Conservation (phyloP, 768 basidiomycete genomes). For the Boletus sensibilis region DNA sequence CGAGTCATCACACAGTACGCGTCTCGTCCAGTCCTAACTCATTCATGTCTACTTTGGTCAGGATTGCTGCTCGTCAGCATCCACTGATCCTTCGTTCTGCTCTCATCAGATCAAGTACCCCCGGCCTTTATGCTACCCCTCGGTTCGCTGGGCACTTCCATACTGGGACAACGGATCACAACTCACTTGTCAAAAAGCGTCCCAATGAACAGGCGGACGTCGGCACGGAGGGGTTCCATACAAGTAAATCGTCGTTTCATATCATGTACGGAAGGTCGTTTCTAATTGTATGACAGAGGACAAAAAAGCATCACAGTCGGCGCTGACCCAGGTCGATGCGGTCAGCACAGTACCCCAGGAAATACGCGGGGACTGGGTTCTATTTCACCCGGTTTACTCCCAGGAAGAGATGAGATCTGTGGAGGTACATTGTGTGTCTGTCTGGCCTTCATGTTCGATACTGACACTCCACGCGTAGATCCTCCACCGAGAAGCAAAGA, state of each 20-base stretch:
- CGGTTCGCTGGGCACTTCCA: constrained; percentile 22
- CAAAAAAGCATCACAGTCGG: constrained; percentile 15
- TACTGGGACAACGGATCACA: constrained; percentile 22
- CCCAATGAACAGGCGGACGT: constrained; percentile 22
- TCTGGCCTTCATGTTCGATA: not conserved
- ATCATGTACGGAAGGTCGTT: not conserved
- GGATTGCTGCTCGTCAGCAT: constrained; percentile 10
- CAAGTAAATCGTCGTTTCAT: constrained; percentile 19
- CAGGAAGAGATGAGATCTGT: constrained; percentile 69
- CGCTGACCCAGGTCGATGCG: constrained; percentile 35
- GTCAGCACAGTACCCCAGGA: constrained; percentile 55
- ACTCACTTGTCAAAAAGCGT: constrained; percentile 24
- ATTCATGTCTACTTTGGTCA: constrained; percentile 18
- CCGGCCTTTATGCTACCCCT: not conserved
- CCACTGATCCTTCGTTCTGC: constrained; percentile 10
- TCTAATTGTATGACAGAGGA: constrained; percentile 25
- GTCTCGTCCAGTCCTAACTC: not conserved
- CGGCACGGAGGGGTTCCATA: constrained; percentile 38
- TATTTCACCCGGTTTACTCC: constrained; percentile 92
- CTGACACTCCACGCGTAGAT: constrained; percentile 45
- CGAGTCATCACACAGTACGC: constrained; percentile 1
- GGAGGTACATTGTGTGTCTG: constrained; percentile 42
- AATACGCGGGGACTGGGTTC: constrained; percentile 80
- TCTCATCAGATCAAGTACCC: constrained; percentile 7
- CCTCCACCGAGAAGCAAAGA: constrained; percentile 62